Base-by-base conservation (phyloP, 805 yeast genomes). In the Candida nanaspora region DNA sequence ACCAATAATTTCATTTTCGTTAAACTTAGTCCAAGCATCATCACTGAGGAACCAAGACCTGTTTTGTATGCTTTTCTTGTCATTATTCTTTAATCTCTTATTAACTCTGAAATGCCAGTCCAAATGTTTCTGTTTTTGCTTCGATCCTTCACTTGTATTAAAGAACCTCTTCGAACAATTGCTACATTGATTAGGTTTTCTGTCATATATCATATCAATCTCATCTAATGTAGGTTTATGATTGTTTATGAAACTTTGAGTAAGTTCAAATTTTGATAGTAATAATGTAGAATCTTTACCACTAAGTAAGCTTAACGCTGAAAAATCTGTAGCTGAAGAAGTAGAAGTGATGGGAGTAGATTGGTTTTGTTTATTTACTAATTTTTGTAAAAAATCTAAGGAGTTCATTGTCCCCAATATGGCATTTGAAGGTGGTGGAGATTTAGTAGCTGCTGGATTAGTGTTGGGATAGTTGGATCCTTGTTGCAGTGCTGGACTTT, bases 51-150 rank as follows among this genome's bases (percentile, higher is more conserved):
- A 89, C 95, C 95, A 89, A 50, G 80, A 74, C 51, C 97, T 68
- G 33, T 86, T 80, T 56, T 85, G 89, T 34, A 82, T 79, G 22
- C 57, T 55, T 23, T 74, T 73, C 26, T 68, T 64, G 7, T 69
- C 56, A 8, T 56, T 52, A 28, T 57, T 58, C 35, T 77, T 75
- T 37, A 85, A 67, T 52, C 83, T 80, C 57, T 86, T 86, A 60
- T 87, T 91, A 34, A 86, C 83, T 51, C 98, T 75, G 67, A 87
- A 88, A 66, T 91, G 98, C 97, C 97, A 91, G 61, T 91, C 98
- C 48, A 87, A 65, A 62, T 93, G 98, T 15, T 76, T 69, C 39
- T 80, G 75, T 43, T 74, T 74, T 37, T 63, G 62, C 6, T 61
- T 61, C 30, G 61, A 63, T 14, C 87, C 94, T 37, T 69, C 74